Percentiles rank a stretch among this genome's conserved stretches.
Conservation (phyloP, 805 yeast species). For the Wickerhamiella alocasiicola region DNA sequence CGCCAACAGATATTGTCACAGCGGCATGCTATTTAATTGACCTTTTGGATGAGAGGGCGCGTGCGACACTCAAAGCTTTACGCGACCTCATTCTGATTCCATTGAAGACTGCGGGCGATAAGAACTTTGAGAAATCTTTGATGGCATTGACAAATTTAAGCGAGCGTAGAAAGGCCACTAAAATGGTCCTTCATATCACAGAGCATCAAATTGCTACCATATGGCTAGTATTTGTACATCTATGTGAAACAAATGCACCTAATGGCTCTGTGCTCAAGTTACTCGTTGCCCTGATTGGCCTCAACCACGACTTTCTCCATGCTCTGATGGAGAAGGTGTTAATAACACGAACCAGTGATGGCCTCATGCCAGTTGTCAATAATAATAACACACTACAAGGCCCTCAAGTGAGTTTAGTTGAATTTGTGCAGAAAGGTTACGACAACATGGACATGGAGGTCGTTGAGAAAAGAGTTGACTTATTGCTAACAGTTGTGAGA, state of each 20-base stretch:
- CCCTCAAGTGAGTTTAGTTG: slow-evolving; percentile 2
- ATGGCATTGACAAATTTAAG: slow-evolving; percentile 14
- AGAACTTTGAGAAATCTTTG: slow-evolving; percentile 10
- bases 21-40: slow-evolving; percentile 11
- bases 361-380: neutral
- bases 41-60: slow-evolving; percentile 10
- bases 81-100: slow-evolving; percentile 15
- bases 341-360: neutral
- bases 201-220: slow-evolving; percentile 12
- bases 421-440: neutral
- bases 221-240: slow-evolving; percentile 20
- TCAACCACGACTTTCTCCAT: neutral
- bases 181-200: slow-evolving; percentile 11
- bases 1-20: slow-evolving; percentile 24
- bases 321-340: neutral
- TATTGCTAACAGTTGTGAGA: slow-evolving; percentile 35
- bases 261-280: slow-evolving; percentile 12
- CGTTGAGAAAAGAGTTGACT: slow-evolving; percentile 35
- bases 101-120: slow-evolving; percentile 3
- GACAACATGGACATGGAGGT: slow-evolving; percentile 26
- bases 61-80: slow-evolving; percentile 15
- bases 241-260: slow-evolving; percentile 16
- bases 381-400: neutral
- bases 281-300: slow-evolving; percentile 11
- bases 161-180: slow-evolving; percentile 1